Evolutionary conservation across 2,329 filamentous ascomycete genomes (phyloP), one percentile per base, ranked within the genome.

Genomic region (Fusarium sp.): DNA sequence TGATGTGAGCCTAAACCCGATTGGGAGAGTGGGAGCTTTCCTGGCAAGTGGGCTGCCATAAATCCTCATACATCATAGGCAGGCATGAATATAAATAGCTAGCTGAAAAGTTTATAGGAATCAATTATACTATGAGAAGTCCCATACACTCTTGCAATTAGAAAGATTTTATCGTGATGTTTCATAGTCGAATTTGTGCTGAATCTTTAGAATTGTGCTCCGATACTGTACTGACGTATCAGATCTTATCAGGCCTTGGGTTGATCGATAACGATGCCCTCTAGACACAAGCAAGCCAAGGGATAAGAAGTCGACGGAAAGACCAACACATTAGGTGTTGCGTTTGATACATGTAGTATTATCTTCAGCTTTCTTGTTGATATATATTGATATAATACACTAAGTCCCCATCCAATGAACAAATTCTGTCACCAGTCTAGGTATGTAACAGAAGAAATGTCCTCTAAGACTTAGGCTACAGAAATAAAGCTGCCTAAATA

Each of bases 1-100:
- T 75, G 68, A 74, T 74, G 34, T 28, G 65, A 37, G 55, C 62
- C 70, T 74, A 73, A 63, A 31, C 72, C 65, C 44, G 26, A 62
- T 68, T 52, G 9, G 69, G 67, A 52, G 34, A 50, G 26, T 71
- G 43, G 52, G 61, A 73, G 69, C 60, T 62, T 62, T n/a, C 49
- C 49, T 28, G 49, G 49, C 23, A 41, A 41, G 34, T 21, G 34
- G 49, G 49, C 18, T 51, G 49, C 49, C n/a, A 28, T 41, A 39
- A 4, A 51, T 41, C 28, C 28, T 30, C 31, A 28, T n/a, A 26
- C n/a, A 41, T 51, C 13, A 26, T 26, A 26, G 23, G 9, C 18
- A 41, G 6, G 19, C 34, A 26, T 51, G 16, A 7, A 12, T 51
- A 26, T n/a, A 19, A 18, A 28, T 19, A 11, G 25, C 23, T 7